phyloP scores from a whole-genome alignment of 371 early-diverging fungal species.

The Apophysomyces variabilis region DNA sequence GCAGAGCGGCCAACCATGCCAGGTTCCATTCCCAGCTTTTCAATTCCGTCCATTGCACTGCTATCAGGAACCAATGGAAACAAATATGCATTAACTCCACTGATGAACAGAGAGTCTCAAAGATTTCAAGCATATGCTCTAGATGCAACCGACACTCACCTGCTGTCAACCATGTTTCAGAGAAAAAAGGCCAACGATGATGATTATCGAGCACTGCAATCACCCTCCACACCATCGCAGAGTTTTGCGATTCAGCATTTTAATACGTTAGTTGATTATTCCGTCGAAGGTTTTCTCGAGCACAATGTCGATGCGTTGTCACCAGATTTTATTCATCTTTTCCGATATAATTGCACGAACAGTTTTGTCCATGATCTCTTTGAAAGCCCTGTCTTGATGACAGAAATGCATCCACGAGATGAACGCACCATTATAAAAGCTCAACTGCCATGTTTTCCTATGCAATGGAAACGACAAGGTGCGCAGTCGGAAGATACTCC shows the following conservation, averaged over 20 bases:
- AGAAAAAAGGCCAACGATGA: slow-evolving; percentile 24
- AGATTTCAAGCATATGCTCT: slow-evolving; percentile 42
- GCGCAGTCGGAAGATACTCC: slow-evolving; percentile 21
- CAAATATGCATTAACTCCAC: slow-evolving; percentile 23
- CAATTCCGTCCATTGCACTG: slow-evolving; percentile 13
- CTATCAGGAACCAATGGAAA: slow-evolving; percentile 23
- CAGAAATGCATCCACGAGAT: slow-evolving; percentile 59
- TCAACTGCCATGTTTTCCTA: slow-evolving; percentile 48
- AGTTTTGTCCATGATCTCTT: slow-evolving; percentile 66
- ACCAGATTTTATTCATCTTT: slow-evolving; percentile 81
- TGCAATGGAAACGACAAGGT: background rate
- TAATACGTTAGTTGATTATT: slow-evolving; percentile 70
- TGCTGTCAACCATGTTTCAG: slow-evolving; percentile 34
- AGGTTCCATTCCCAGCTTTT: slow-evolving; percentile 15
- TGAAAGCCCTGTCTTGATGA: slow-evolving; percentile 42
- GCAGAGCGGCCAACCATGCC: slow-evolving; percentile 7
- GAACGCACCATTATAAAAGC: slow-evolving; percentile 64
- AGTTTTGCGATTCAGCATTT: slow-evolving; percentile 77
- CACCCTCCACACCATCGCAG: slow-evolving; percentile 32
- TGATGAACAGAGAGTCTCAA: slow-evolving; percentile 37
- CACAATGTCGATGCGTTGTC: slow-evolving; percentile 70
- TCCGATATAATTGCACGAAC: slow-evolving; percentile 70
- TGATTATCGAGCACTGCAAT: slow-evolving; percentile 23
- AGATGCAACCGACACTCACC: slow-evolving; percentile 48
- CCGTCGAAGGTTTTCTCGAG: slow-evolving; percentile 74